Evolutionary conservation across 352 stramenopile genomes (phyloP).

Genomic region (Globisporangium acanthophoron): DNA sequence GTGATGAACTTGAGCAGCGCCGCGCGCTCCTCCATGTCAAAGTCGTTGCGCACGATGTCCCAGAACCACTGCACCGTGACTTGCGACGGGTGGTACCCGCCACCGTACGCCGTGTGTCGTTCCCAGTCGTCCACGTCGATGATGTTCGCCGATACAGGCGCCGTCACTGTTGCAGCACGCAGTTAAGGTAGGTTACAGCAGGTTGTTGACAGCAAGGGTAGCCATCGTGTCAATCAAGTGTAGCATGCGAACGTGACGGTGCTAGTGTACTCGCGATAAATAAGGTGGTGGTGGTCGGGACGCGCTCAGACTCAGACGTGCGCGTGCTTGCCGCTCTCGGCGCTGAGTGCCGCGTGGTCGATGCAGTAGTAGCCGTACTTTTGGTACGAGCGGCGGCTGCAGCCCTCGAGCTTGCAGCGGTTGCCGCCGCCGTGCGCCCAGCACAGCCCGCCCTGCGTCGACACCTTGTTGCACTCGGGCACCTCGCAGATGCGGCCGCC

Average conservation of each 20-base stretch:
- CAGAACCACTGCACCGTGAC: constrained; percentile 71
- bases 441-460: constrained; percentile 60
- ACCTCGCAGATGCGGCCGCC: constrained; percentile 64
- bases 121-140: constrained; percentile 96
- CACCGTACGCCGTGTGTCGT: constrained; percentile 89
- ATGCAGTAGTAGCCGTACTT: constrained; percentile 49
- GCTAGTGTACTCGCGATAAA: too few species aligned
- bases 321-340: constrained; percentile 1
- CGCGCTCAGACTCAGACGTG: background rate
- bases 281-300: too few species aligned
- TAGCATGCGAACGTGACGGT: too few species aligned
- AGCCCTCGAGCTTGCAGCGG: constrained; percentile 37
- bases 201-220: too few species aligned
- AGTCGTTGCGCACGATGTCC: constrained; percentile 63
- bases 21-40: constrained; percentile 81
- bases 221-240: too few species aligned
- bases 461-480: constrained; percentile 55
- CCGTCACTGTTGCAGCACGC: too few species aligned
- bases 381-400: constrained; percentile 42
- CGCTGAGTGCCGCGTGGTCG: constrained; percentile 24
- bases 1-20: constrained; percentile 90
- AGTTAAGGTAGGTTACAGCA: too few species aligned
- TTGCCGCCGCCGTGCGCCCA: constrained; percentile 72
- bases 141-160: constrained; percentile 43
- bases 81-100: constrained; percentile 91